Evolutionary conservation across 352 stramenopile species (phyloP).

Genomic region (Peronospora tabacina): DNA sequence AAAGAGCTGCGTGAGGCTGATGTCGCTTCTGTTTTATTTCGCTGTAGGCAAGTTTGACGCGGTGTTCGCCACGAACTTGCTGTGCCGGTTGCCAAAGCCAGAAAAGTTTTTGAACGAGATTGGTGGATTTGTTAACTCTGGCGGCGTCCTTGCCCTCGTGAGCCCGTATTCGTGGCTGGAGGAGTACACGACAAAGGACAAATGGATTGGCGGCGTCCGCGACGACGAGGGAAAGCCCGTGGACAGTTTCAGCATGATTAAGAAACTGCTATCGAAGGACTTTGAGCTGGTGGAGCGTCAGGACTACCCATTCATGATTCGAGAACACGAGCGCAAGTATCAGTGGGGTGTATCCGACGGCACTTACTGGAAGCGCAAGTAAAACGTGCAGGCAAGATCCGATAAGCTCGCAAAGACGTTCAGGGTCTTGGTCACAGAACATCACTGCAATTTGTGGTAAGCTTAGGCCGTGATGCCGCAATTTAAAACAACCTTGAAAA

Average conservation of each 20-base stretch:
- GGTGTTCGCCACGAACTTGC: conserved; percentile 92
- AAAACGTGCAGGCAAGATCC: not conserved
- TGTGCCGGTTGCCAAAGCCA: conserved; percentile 92
- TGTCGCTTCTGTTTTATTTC: not conserved
- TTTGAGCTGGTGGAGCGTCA: conserved; percentile 78
- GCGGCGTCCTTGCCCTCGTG: conserved; percentile 90
- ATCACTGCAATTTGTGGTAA: not conserved
- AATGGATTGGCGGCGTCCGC: conserved; percentile 73
- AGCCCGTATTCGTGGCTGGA: conserved; percentile 96
- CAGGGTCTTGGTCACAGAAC: not conserved
- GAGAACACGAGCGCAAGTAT: conserved; percentile 89
- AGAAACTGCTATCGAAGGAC: conserved; percentile 40
- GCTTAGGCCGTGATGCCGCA: not conserved
- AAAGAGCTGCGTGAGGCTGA: conserved; percentile 18
- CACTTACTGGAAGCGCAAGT: conserved; percentile 81
- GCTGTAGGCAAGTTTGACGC: conserved; percentile 86
- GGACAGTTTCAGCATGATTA: conserved; percentile 64
- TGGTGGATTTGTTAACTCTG: conserved; percentile 78
- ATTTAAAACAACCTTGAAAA: too few species aligned
- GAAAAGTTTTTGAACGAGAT: conserved; percentile 86
- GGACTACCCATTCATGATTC: conserved; percentile 89
- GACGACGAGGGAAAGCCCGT: conserved; percentile 37
- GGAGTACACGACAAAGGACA: conserved; percentile 91
- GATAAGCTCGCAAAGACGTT: not conserved
- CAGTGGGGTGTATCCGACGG: conserved; percentile 88